phyloP scores from a whole-genome alignment of 306 rosid species.

The Trifolium dubium region DNA sequence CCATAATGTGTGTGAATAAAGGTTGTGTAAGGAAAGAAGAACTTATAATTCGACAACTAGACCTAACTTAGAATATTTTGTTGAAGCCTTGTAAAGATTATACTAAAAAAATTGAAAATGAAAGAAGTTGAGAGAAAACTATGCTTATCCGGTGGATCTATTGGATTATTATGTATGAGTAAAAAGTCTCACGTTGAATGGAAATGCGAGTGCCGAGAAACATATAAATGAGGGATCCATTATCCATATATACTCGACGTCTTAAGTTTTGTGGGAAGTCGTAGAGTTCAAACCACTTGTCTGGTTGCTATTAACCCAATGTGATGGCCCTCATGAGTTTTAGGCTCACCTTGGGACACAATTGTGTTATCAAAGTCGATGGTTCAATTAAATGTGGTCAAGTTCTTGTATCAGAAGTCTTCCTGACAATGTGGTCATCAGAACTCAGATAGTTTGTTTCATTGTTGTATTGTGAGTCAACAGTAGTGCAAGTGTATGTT shows the following conservation, averaged over 20 bases:
- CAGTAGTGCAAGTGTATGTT: neutral
- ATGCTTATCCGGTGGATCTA: neutral
- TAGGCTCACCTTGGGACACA: neutral
- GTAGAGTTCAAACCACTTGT: neutral
- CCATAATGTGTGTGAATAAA: slow-evolving; percentile 35
- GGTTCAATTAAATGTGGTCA: neutral
- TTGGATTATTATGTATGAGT: neutral
- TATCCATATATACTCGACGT: too few species aligned
- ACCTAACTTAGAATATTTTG: neutral
- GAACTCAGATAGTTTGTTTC: neutral
- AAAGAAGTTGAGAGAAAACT: neutral
- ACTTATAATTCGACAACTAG: neutral
- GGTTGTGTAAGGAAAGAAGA: slow-evolving; percentile 23
- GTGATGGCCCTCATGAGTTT: neutral
- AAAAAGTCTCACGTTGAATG: neutral
- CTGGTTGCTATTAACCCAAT: neutral
- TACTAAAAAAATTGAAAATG: neutral
- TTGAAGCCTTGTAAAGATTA: neutral
- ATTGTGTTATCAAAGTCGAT: neutral
- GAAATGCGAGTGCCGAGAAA: too few species aligned
- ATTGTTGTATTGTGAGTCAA: neutral
- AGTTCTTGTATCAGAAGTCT: neutral
- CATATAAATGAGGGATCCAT: too few species aligned
- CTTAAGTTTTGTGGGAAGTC: neutral
- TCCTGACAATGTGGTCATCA: neutral